Conservation (phyloP, 352 stramenopile species). For the Phytophthora tentaculata region DNA sequence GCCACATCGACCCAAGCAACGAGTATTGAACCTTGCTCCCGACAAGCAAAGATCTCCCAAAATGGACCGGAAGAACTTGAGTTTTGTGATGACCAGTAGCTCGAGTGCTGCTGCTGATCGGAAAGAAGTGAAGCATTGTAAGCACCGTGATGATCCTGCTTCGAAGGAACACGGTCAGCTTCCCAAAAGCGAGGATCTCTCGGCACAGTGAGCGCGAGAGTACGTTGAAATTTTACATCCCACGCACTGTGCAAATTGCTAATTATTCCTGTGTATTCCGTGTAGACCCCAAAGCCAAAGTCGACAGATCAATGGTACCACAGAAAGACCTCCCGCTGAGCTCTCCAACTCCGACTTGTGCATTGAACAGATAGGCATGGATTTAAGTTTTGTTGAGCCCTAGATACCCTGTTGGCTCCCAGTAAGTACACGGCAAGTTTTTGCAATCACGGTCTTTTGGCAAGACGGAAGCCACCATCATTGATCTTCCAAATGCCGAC, state of each 20-base stretch:
- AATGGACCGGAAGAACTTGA: conserved; percentile 29
- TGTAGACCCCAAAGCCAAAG: conserved; percentile 17
- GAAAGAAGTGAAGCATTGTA: conserved; percentile 17
- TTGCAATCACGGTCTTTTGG: conserved; percentile 29
- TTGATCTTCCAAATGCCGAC: conserved; percentile 84
- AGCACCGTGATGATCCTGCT: not conserved
- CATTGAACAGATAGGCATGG: conserved; percentile 16
- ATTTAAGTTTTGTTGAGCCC: conserved; percentile 18
- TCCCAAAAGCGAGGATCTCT: conserved; percentile 25
- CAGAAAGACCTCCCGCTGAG: conserved; percentile 4
- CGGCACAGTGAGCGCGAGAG: conserved; percentile 29
- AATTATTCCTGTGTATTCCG: not conserved
- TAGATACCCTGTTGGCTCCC: conserved; percentile 11
- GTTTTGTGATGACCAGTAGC: conserved; percentile 24
- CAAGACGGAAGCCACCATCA: conserved; percentile 75
- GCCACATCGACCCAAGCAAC: conserved; percentile 15
- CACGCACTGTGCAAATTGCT: not conserved
- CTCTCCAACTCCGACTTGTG: too few relatives aligned
- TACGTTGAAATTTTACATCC: conserved; percentile 9
- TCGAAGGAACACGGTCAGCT: conserved; percentile 2
- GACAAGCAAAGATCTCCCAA: conserved; percentile 13
- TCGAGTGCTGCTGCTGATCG: conserved; percentile 6
- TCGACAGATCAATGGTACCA: conserved; percentile 12
- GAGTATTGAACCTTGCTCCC: conserved; percentile 19
- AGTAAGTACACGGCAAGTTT: conserved; percentile 28